Evolutionary conservation across 768 basidiomycete genomes (phyloP), one percentile per base, ranked within the genome.

Genomic region (Gyrodon lividus): DNA sequence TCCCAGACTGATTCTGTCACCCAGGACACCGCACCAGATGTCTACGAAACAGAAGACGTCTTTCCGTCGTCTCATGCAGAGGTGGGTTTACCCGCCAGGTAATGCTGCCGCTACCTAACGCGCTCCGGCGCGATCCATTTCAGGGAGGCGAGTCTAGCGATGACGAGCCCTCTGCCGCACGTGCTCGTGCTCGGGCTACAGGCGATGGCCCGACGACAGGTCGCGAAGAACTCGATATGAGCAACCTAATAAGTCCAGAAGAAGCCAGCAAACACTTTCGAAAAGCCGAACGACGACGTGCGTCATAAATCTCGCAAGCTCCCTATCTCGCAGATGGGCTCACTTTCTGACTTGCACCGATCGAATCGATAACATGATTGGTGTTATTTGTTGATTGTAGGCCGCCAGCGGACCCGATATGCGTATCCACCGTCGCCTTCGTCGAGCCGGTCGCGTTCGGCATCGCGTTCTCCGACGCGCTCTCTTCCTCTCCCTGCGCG

Each of bases 21-120:
- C 28, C 61, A 96, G 92, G 92, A 94, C 70, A 90, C 89, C 12
- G 92, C 90, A 2, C 92, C 82, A 35, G 93, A 96, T 67, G 82
- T 96, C 39, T 96, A 96, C 64, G 93, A 96, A 66, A 96, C 93
- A 0, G 87, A 90, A 41, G 93, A 96, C 58, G 75, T 81, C 14
- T 78, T 84, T 61, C 84, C 79, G 13, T 67, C 76, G 14, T 65
- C 78, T 24, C 74, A 78, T 43, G 69, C 71, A 19, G 75, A 76
- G 56, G 87, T 86, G 65, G 51, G 80, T 70, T 16, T 48, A 39
- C 12, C 22, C 19, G 26, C 14, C 26, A 6, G 50, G 24, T 26
- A 50, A 13, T 2, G 19, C n/a, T 28, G 23, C 40, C 5, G 28
- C 46, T 12, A 2, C 24, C 31, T 44, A 1, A 26, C 39, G 20